Percentiles rank a stretch among this genome's conserved stretches.
Evolutionary conservation across 305 asterid species (phyloP).

Genomic region (Solanum hybrid): DNA sequence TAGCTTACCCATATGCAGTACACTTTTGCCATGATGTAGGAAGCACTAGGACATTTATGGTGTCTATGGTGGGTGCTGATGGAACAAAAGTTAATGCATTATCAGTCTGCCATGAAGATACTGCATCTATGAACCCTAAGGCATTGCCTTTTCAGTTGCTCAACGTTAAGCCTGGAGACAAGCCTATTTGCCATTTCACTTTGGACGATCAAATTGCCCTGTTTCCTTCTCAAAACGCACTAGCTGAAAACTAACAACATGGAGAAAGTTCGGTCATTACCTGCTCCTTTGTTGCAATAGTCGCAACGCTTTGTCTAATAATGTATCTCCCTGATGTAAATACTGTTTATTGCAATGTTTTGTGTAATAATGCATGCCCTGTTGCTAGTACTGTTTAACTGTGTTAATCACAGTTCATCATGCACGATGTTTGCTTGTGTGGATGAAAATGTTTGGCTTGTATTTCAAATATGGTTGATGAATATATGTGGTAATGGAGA

Average conservation of each 20-base stretch:
- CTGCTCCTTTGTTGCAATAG: background rate
- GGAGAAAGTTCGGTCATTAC: background rate
- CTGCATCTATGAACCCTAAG: conserved; percentile 1
- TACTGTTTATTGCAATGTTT: background rate
- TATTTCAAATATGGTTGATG: background rate
- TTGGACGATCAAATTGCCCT: background rate
- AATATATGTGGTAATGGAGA: background rate
- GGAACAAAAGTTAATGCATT: background rate
- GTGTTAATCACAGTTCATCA: background rate
- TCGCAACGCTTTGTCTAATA: background rate
- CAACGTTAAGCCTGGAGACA: background rate
- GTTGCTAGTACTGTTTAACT: background rate
- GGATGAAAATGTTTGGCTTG: background rate
- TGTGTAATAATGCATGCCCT: background rate
- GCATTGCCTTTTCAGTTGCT: background rate
- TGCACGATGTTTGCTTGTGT: background rate
- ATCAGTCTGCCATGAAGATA: background rate
- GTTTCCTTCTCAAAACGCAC: background rate
- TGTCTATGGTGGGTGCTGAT: background rate
- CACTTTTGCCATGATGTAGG: background rate
- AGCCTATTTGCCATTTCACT: background rate
- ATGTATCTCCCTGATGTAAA: background rate
- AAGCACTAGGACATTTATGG: background rate
- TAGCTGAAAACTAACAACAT: background rate
- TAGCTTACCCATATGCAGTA: background rate